These are phyloP conservation scores for Catunica adiposa DNA, from an alignment of 2,329 filamentous ascomycete genomes.

Conservation along the genomic window DNA sequence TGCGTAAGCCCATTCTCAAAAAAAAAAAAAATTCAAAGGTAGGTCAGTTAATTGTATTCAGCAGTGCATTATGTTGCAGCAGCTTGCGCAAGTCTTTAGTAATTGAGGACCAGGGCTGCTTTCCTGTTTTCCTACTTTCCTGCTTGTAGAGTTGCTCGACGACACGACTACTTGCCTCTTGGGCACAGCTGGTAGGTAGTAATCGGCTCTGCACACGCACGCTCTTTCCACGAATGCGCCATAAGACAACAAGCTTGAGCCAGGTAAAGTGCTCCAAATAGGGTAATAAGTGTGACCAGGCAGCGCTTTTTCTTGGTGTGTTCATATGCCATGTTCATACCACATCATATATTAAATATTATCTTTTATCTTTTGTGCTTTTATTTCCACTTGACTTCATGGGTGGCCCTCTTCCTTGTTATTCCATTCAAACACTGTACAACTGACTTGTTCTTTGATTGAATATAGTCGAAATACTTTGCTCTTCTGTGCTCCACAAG, in stretches of 20 bases:
- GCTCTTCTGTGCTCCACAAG: background rate
- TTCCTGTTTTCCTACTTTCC: too few species aligned
- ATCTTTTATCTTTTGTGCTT: background rate
- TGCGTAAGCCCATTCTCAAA: background rate
- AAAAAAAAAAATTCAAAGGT: background rate
- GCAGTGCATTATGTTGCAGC: background rate
- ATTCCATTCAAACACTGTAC: background rate
- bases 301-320: background rate
- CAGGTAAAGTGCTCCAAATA: background rate
- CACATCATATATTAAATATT: background rate
- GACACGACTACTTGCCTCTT: background rate
- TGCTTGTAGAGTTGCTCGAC: too few species aligned
- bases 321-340: background rate
- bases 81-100: background rate
- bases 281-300: slow-evolving; percentile 4
- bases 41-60: background rate
- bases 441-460: background rate
- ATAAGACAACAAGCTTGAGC: slow-evolving; percentile 2
- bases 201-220: background rate
- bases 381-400: background rate
- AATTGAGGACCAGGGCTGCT: background rate
- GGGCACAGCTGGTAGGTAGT: background rate
- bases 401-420: background rate
- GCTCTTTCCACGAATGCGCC: background rate
- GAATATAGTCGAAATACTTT: slow-evolving; percentile 9